Base-by-base conservation (phyloP, 164 flowering plant genomes). In the Echeveria elegans region DNA sequence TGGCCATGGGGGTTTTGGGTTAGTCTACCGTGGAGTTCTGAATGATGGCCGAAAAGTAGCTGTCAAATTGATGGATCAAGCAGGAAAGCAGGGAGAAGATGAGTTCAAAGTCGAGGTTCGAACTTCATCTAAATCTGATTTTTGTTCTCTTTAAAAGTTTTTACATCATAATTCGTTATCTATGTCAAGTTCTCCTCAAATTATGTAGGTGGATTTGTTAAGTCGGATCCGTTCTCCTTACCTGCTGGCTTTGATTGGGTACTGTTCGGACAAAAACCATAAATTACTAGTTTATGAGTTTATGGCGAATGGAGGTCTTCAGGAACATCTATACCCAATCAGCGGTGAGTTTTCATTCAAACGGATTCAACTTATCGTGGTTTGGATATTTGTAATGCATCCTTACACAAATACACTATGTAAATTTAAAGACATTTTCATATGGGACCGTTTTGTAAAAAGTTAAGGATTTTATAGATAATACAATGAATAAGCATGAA, bases 1-100 rank as follows among this genome's bases (percentile, higher is more conserved):
- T 72, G 97, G 99, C 2, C 96, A 88, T 72, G 97, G 99, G 63
- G 88, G 89, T 12, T 95, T 95, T 70, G 97, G 97, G 31, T 77
- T 77, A 1, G 99, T 95, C 8, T 95, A 89, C 71, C 78, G 86
- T 58, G 99, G 97, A 59, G 90, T 87, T 43, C 92, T 95, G 53
- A 70, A 71, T 34, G 82, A 88, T 79, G 99, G 97, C 18, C 79
- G 87, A 66, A 92, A 88, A 70, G 80, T 89, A 74, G 97, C 96
- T 4, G 82, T 94, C 66, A 94, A 94, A 77, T 75, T 91, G 68
- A 88, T 94, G 97, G 96, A 91, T 43, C 47, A 43, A 2, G 15
- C 47, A 11, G 47, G 47, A 43, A 43, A 43, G 16, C 47, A 43
- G 47, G 47, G 47, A 43, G 47, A 43, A 43, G 47, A 43, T 14